Evolutionary conservation across 2,329 filamentous ascomycete species (phyloP).

Genomic region (Exophiala oligosperma): DNA sequence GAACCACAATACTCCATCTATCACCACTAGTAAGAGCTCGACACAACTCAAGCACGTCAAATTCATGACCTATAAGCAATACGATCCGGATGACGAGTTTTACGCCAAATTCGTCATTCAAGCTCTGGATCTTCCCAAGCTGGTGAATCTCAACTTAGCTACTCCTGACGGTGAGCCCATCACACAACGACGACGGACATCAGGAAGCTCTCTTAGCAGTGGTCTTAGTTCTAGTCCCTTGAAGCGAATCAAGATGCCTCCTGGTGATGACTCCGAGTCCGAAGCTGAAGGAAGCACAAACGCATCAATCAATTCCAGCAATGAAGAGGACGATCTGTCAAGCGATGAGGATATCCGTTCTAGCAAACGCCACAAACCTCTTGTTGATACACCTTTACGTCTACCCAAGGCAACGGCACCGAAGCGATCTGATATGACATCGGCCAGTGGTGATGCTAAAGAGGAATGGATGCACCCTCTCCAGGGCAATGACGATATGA

Average conservation of each 20-base stretch:
- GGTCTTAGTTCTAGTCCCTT: neutral
- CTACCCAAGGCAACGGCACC: too few species aligned
- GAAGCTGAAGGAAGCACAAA: neutral
- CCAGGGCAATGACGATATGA: too few species aligned
- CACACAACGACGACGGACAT: too few species aligned
- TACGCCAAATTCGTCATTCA: conserved; percentile 19
- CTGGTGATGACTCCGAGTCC: neutral
- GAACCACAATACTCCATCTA: neutral
- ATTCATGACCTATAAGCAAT: neutral
- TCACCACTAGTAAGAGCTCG: neutral
- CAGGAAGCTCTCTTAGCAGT: too few species aligned
- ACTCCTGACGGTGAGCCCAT: conserved; percentile 66
- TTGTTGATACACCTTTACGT: too few species aligned
- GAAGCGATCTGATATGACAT: too few species aligned
- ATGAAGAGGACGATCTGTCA: neutral
- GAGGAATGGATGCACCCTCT: too few species aligned
- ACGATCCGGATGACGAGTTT: conserved; percentile 10
- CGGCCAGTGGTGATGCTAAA: too few species aligned
- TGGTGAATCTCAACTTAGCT: conserved; percentile 82
- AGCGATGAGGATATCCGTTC: neutral
- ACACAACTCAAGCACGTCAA: neutral
- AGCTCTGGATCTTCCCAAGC: conserved; percentile 18
- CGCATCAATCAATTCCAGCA: neutral
- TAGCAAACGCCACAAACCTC: too few species aligned
- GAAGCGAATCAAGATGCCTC: conserved; percentile 3